phyloP scores from a whole-genome alignment of 225 moss, liverwort and hornwort species.

The Lunularia cruciata region DNA sequence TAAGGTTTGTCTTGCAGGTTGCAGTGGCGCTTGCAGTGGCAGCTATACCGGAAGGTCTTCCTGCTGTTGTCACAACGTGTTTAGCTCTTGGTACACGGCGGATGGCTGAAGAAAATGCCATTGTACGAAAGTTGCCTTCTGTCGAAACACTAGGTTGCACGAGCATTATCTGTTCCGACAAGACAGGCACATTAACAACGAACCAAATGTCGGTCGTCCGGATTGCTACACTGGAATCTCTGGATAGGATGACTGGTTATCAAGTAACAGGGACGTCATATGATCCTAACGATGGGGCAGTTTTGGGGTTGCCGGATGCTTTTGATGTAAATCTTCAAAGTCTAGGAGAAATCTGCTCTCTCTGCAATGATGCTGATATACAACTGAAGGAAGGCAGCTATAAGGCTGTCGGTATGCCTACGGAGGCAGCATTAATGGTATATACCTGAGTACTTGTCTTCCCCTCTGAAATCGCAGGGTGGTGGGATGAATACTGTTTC shows the following conservation, averaged over 20 bases:
- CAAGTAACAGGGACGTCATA: conserved; percentile 56
- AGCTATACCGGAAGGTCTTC: conserved; percentile 64
- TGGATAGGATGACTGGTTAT: conserved; percentile 31
- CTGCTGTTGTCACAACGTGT: conserved; percentile 63
- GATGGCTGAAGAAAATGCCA: conserved; percentile 65
- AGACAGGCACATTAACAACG: conserved; percentile 60
- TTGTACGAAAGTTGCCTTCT: conserved; percentile 57
- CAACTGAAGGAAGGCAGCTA: conserved; percentile 45
- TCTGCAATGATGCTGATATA: conserved; percentile 60
- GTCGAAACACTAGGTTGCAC: conserved; percentile 69
- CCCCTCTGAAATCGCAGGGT: no score
- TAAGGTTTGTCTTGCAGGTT: conserved; percentile 29
- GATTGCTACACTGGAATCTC: conserved; percentile 36
- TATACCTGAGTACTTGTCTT: background rate
- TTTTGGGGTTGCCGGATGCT: conserved; percentile 38
- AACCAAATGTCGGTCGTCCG: conserved; percentile 60
- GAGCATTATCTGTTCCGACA: conserved; percentile 56
- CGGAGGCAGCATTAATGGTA: conserved; percentile 66
- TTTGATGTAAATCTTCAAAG: conserved; percentile 47
- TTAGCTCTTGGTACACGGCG: conserved; percentile 61
- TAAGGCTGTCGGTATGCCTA: conserved; percentile 52
- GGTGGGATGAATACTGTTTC: background rate
- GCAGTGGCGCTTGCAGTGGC: conserved; percentile 67
- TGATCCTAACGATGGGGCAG: conserved; percentile 48
- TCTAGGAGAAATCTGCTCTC: conserved; percentile 48